These are phyloP conservation scores for Ottelia alismoides DNA, from an alignment of 106 monocot genomes.

Conservation along the genomic window DNA sequence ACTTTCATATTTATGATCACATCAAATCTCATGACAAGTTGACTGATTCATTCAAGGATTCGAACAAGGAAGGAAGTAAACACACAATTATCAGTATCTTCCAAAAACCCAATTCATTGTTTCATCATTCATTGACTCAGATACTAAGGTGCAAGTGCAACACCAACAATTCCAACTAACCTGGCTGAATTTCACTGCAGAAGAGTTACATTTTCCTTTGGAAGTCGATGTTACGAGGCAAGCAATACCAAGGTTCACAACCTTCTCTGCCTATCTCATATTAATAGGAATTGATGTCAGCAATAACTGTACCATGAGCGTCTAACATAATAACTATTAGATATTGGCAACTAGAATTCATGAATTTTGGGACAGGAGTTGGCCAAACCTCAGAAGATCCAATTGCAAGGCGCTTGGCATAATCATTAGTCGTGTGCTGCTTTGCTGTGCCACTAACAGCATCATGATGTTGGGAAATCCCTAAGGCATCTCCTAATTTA, in stretches of 20 bases:
- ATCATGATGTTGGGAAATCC: slow-evolving; percentile 77
- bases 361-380: neutral
- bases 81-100: too few species aligned
- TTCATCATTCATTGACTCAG: too few species aligned
- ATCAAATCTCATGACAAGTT: too few species aligned
- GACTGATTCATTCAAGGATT: too few species aligned
- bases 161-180: too few species aligned
- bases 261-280: slow-evolving; percentile 34
- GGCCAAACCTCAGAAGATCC: slow-evolving; percentile 48
- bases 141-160: too few species aligned
- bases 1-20: too few species aligned
- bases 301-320: too few species aligned
- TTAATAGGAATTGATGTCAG: neutral
- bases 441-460: slow-evolving; percentile 61
- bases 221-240: slow-evolving; percentile 25
- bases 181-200: slow-evolving; percentile 37
- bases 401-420: slow-evolving; percentile 56
- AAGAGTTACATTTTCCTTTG: slow-evolving; percentile 16
- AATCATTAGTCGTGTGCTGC: slow-evolving; percentile 68
- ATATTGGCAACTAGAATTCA: neutral
- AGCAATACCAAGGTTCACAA: slow-evolving; percentile 38
- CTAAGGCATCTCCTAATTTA: slow-evolving; percentile 57
- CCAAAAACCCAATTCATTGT: too few species aligned
- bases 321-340: too few species aligned
- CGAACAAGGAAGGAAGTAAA: too few species aligned